These are phyloP conservation scores for Populus hybrid DNA, from an alignment of 441 rosid species.

Conservation along the genomic window DNA sequence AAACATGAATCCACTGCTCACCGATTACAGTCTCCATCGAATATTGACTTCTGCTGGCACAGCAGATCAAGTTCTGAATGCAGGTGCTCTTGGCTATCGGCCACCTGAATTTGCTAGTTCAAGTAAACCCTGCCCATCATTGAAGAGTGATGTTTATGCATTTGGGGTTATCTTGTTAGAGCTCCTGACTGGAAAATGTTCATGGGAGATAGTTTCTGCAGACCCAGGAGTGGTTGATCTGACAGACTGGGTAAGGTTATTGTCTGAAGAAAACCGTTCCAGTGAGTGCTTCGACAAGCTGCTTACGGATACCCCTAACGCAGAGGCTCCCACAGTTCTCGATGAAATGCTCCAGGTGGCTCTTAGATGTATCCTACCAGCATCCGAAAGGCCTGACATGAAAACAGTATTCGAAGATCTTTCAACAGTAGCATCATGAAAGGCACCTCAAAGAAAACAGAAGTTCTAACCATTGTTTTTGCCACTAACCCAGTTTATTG, in stretches of 20 bases:
- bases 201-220: constrained; percentile 77
- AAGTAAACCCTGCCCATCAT: constrained; percentile 66
- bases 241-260: constrained; percentile 77
- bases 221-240: constrained; percentile 80
- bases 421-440: constrained; percentile 27
- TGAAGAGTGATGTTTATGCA: constrained; percentile 84
- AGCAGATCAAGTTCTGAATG: constrained; percentile 76
- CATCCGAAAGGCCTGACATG: constrained; percentile 82
- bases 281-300: constrained; percentile 68
- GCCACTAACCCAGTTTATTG: constrained; percentile 27
- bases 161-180: constrained; percentile 89
- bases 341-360: constrained; percentile 59
- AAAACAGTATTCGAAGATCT: constrained; percentile 62
- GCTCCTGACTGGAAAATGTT: constrained; percentile 72
- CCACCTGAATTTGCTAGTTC: constrained; percentile 78
- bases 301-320: constrained; percentile 29
- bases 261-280: constrained; percentile 68
- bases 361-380: constrained; percentile 66
- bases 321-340: constrained; percentile 33
- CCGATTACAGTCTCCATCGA: constrained; percentile 89
- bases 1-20: constrained; percentile 41
- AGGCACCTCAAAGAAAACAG: constrained; percentile 14
- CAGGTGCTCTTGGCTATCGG: constrained; percentile 86
- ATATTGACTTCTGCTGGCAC: constrained; percentile 76
- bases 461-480: constrained; percentile 10